phyloP scores from a whole-genome alignment of 306 rosid genomes.

The Castanopsis chinensis region DNA sequence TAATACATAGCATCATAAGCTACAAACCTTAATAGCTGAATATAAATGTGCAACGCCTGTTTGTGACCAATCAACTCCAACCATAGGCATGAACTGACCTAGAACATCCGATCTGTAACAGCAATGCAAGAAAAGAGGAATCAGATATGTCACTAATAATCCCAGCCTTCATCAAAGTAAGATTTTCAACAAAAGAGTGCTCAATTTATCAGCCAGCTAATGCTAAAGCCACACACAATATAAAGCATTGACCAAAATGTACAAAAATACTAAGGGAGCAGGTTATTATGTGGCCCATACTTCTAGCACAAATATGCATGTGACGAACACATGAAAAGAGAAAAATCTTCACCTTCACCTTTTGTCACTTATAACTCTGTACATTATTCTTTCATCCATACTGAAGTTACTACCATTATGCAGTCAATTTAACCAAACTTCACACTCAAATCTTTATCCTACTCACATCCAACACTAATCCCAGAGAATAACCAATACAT shows the following conservation, averaged over 20 bases:
- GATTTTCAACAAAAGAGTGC: background rate
- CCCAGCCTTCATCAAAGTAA: conserved; percentile 1
- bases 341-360: background rate
- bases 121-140: conserved; percentile 20
- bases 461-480: background rate
- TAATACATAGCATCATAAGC: conserved; percentile 14
- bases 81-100: conserved; percentile 99
- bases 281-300: no score
- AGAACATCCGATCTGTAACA: conserved; percentile 86
- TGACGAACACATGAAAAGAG: background rate
- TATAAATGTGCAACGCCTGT: conserved; percentile 92
- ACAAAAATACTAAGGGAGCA: background rate
- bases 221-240: background rate
- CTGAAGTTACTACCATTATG: background rate
- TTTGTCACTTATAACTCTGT: background rate
- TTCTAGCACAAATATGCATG: no score
- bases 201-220: background rate
- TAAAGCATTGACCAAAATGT: background rate
- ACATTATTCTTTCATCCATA: background rate
- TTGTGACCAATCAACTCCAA: conserved; percentile 98
- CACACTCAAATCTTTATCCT: background rate
- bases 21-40: conserved; percentile 92
- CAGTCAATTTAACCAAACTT: background rate
- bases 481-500: background rate
- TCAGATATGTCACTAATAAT: conserved; percentile 3